phyloP scores from a whole-genome alignment of 805 yeast genomes.

The Candida khao-thaluensis region DNA sequence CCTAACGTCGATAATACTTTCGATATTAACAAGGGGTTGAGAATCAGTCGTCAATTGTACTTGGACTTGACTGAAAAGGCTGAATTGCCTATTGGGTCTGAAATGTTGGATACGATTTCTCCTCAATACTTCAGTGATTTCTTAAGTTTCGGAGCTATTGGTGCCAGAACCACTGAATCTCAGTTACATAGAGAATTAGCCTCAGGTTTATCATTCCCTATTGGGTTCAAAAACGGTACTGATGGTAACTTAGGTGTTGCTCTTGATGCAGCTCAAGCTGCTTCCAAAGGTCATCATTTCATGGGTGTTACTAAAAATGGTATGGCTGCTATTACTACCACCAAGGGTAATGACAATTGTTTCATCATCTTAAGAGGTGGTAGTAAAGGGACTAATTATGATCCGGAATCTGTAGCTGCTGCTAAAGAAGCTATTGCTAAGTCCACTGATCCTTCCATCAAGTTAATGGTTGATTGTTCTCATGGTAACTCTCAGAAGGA shows the following conservation, averaged over 20 bases:
- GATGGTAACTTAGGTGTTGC: slow-evolving; percentile 96
- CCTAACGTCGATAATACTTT: slow-evolving; percentile 93
- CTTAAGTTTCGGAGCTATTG: slow-evolving; percentile 95
- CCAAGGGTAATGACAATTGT: slow-evolving; percentile 88
- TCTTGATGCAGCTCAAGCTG: slow-evolving; percentile 89
- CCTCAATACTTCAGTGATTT: slow-evolving; percentile 94
- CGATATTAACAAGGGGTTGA: slow-evolving; percentile 91
- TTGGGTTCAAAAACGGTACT: slow-evolving; percentile 97
- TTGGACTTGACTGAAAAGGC: slow-evolving; percentile 69
- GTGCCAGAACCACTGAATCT: slow-evolving; percentile 98
- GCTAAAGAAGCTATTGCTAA: slow-evolving; percentile 61
- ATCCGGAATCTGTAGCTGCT: slow-evolving; percentile 65
- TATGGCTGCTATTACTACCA: slow-evolving; percentile 91
- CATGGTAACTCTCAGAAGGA: slow-evolving; percentile 94
- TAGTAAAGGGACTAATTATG: slow-evolving; percentile 87
- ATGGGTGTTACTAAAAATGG: slow-evolving; percentile 95
- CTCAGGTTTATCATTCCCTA: slow-evolving; percentile 95
- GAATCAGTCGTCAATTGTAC: slow-evolving; percentile 85
- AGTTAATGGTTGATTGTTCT: slow-evolving; percentile 96
- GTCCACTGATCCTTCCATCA: slow-evolving; percentile 51
- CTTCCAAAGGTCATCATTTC: slow-evolving; percentile 91
- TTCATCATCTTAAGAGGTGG: slow-evolving; percentile 96
- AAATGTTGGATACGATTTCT: slow-evolving; percentile 96
- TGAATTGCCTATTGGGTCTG: slow-evolving; percentile 86
- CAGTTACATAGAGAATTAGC: slow-evolving; percentile 97